These are phyloP conservation scores for Aphanomyces euteiches DNA, from an alignment of 352 stramenopile genomes.

Conservation along the genomic window DNA sequence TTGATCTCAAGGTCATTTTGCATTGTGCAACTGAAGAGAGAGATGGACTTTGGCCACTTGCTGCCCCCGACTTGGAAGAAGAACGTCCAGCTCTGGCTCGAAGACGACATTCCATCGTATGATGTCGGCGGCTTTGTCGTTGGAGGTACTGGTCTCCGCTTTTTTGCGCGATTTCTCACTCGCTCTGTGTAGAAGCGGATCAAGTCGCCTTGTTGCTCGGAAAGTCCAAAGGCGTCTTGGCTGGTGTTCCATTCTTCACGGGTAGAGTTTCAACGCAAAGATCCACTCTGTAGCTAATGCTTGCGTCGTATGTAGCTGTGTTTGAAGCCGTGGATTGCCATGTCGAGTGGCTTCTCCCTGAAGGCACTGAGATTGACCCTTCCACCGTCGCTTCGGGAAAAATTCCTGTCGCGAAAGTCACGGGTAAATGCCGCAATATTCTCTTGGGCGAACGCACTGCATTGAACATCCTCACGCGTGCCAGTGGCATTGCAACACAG, in stretches of 20 bases:
- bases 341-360: conserved; percentile 87
- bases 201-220: conserved; percentile 82
- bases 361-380: conserved; percentile 59
- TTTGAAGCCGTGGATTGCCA: conserved; percentile 89
- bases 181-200: conserved; percentile 43
- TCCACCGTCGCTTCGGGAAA: conserved; percentile 57
- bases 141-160: conserved; percentile 47
- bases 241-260: conserved; percentile 94
- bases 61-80: conserved; percentile 80
- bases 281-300: neutral
- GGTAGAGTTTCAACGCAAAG: conserved; percentile 18
- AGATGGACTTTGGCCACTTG: conserved; percentile 47
- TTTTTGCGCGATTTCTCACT: conserved; percentile 4
- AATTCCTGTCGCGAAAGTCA: conserved; percentile 90
- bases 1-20: no score
- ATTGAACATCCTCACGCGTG: conserved; percentile 95
- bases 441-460: conserved; percentile 96
- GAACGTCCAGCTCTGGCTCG: conserved; percentile 90
- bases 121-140: conserved; percentile 98
- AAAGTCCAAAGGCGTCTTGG: conserved; percentile 94
- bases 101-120: conserved; percentile 96
- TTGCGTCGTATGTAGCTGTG: conserved; percentile 55
- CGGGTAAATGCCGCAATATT: conserved; percentile 91
- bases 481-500: conserved; percentile 93
- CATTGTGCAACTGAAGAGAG: neutral